Percentiles rank a stretch among this genome's conserved stretches.
Conservation (phyloP, 768 basidiomycete genomes). For the Agrocybe chaxingu region DNA sequence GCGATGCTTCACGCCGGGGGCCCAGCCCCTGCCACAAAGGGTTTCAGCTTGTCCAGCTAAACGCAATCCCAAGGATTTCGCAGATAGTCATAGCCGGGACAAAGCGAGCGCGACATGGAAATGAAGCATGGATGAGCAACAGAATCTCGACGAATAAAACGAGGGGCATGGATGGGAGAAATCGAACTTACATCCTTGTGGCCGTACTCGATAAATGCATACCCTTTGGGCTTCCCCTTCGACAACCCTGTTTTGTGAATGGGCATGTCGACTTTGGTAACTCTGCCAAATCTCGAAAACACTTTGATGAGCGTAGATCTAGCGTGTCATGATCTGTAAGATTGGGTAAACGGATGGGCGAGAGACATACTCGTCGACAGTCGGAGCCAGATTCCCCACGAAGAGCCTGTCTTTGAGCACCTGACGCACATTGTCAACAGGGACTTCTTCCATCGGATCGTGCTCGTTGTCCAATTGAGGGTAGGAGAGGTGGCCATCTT, state of each 20-base stretch:
- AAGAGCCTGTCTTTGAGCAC: constrained; percentile 76
- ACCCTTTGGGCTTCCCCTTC: constrained; percentile 93
- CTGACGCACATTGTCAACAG: constrained; percentile 22
- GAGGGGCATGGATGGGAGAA: constrained; percentile 14
- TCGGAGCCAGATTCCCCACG: constrained; percentile 83
- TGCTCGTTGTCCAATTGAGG: constrained; percentile 8
- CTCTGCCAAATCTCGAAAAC: constrained; percentile 89
- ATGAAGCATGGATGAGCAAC: constrained; percentile 49
- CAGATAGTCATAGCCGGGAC: constrained; percentile 10
- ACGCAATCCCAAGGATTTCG: constrained; percentile 6
- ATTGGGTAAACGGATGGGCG: background rate
- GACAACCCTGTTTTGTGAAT: constrained; percentile 90
- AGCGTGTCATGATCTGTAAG: background rate
- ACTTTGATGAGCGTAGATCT: constrained; percentile 88
- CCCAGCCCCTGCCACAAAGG: background rate
- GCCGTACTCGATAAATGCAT: constrained; percentile 89
- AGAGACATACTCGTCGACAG: constrained; percentile 76
- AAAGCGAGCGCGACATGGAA: constrained; percentile 19
- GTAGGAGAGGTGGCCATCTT: constrained; percentile 18
- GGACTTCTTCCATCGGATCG: background rate
- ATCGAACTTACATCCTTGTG: constrained; percentile 68
- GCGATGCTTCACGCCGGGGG: background rate
- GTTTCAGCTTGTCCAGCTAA: background rate
- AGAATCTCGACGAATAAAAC: constrained; percentile 6
- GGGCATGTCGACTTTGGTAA: constrained; percentile 89